Conservation (phyloP, 768 basidiomycete species). For the Hygrophorus russula region DNA sequence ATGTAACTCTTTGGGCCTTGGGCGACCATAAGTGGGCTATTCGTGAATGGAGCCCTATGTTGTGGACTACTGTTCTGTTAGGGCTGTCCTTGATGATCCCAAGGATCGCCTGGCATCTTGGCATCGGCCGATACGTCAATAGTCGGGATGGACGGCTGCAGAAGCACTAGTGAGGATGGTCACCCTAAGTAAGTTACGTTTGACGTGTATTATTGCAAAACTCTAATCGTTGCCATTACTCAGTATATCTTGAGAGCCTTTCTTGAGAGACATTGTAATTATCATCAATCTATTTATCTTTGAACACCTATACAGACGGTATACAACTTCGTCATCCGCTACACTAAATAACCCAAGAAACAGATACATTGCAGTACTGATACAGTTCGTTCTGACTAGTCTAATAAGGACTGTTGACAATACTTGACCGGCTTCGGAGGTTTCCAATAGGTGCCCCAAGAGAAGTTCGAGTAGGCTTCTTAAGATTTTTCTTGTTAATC, state of each 20-base stretch:
- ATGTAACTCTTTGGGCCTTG: slow-evolving; percentile 62
- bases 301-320: background rate
- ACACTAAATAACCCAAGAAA: slow-evolving; percentile 11
- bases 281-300: too few species aligned
- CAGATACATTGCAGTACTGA: background rate
- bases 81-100: slow-evolving; percentile 61
- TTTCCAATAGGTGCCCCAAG: slow-evolving; percentile 36
- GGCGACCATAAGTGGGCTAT: slow-evolving; percentile 61
- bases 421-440: slow-evolving; percentile 42
- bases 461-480: slow-evolving; percentile 69
- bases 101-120: slow-evolving; percentile 63
- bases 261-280: too few species aligned
- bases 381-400: background rate
- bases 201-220: background rate
- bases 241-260: too few species aligned
- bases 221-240: too few species aligned
- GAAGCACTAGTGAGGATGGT: slow-evolving; percentile 5
- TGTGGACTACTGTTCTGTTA: slow-evolving; percentile 54
- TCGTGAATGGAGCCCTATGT: slow-evolving; percentile 52
- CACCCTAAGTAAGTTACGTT: background rate
- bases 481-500: slow-evolving; percentile 88
- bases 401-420: slow-evolving; percentile 61
- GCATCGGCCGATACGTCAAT: slow-evolving; percentile 65
- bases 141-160: slow-evolving; percentile 36
- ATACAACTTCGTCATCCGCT: background rate